Evolutionary conservation across 176 grass and related monocot genomes (phyloP), one percentile per base, ranked within the genome.

Genomic region (Zoysia pacifica): DNA sequence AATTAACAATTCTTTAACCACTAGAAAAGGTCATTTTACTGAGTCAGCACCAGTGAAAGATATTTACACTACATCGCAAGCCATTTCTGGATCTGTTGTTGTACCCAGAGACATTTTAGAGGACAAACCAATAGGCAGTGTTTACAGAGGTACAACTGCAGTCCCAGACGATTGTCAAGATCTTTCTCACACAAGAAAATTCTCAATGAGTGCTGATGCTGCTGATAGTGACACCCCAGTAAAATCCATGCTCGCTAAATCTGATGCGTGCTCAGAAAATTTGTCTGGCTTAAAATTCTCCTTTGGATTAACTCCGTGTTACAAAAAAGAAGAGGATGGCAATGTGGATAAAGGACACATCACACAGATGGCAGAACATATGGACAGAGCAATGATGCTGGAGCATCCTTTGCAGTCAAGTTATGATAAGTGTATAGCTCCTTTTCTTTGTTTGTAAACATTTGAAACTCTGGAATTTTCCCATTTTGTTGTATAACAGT

Each of bases 41-140:
- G 91, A 87, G 19, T 85, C 86, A 49, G 65, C 77, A 46, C 71
- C 56, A 40, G 70, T 89, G 44, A 93, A 80, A 86, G 90, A 93
- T 74, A 93, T 89, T 76, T 90, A 93, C 79, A 83, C 85, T 62
- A 89, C 80, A 19, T 45, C 84, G 40, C 83, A 69, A 28, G 56
- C 81, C 61, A 59, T 88, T 81, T 87, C 88, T 50, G 51, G 76
- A 51, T 90, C 96, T 85, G 56, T 90, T 82, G 45, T 91, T 87
- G 84, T 88, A 56, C 96, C 92, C 61, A 95, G 88, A 89, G 90
- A 89, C 76, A 87, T 87, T 91, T 71, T 82, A 72, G 90, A 91
- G 78, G 83, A 91, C 81, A 85, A 84, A 77, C 15, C 82, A 86
- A 45, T 42, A 77, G 83, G 71, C 49, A 89, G 80, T 81, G 39